Percentiles rank a stretch among this genome's conserved stretches.
These are phyloP conservation scores for Sarocladium kiliense DNA, from an alignment of 2,329 filamentous ascomycete genomes.

Conservation along the genomic window DNA sequence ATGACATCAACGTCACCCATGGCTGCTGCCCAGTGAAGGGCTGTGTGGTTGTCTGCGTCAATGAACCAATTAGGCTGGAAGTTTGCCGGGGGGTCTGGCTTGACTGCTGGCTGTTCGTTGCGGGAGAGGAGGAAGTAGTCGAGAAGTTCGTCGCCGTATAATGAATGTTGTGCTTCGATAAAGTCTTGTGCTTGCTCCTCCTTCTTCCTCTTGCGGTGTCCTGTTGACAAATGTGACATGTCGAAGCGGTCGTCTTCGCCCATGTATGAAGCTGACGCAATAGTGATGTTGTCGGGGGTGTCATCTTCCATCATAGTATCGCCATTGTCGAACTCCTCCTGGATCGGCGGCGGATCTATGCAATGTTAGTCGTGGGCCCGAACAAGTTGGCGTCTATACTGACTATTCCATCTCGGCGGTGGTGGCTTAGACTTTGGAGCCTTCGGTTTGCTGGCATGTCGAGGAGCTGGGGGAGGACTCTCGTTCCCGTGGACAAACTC, in stretches of 20 bases:
- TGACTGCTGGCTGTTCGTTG: conserved; percentile 66
- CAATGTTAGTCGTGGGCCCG: conserved; percentile 10
- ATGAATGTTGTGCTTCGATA: conserved; percentile 76
- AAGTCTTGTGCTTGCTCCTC: conserved; percentile 51
- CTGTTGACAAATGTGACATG: conserved; percentile 57
- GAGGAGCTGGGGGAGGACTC: conserved; percentile 88
- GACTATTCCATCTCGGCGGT: conserved; percentile 53
- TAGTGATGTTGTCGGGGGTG: conserved; percentile 75
- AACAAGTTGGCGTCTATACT: conserved; percentile 9
- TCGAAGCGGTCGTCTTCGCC: conserved; percentile 78
- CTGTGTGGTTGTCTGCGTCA: conserved; percentile 86
- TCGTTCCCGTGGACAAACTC: conserved; percentile 79
- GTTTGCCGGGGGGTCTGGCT: conserved; percentile 74
- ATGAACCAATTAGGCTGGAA: conserved; percentile 91
- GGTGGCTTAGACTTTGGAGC: conserved; percentile 51
- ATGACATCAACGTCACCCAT: conserved; percentile 96
- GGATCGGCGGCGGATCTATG: conserved; percentile 19
- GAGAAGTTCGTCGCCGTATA: conserved; percentile 88
- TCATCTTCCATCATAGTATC: conserved; percentile 67
- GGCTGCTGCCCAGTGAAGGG: conserved; percentile 92
- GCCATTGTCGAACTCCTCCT: conserved; percentile 61
- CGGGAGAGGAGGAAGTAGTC: conserved; percentile 93
- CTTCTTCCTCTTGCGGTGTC: conserved; percentile 71
- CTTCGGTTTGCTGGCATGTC: conserved; percentile 85
- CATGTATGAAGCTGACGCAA: conserved; percentile 79